Evolutionary conservation across 2,329 filamentous ascomycete species (phyloP).

Genomic region (Ustulina deusta): DNA sequence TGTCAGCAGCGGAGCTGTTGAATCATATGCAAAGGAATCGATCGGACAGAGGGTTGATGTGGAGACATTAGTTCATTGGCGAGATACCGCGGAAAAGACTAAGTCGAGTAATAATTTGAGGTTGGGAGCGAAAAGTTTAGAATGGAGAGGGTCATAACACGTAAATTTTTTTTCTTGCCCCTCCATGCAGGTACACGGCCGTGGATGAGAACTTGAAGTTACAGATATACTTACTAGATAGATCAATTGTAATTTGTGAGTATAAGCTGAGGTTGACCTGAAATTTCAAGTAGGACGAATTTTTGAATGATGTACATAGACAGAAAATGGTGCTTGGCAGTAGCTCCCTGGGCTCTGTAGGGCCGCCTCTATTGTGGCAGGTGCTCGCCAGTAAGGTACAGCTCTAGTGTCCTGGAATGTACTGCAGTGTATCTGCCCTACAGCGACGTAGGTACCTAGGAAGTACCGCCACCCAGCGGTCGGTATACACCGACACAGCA

Average conservation of each 20-base stretch:
- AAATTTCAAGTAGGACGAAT: constrained; percentile 5
- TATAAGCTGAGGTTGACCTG: background rate
- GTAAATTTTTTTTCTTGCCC: background rate
- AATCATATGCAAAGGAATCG: constrained; percentile 22
- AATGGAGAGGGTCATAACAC: background rate
- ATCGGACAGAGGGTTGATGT: constrained; percentile 12
- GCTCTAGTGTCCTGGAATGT: constrained; percentile 7
- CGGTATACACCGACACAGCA: constrained; percentile 31
- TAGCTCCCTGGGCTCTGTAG: constrained; percentile 2
- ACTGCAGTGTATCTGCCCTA: constrained; percentile 12
- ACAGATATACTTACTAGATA: background rate
- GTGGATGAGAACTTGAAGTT: background rate
- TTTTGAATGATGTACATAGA: constrained; percentile 19
- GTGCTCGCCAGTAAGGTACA: background rate
- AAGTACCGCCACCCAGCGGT: constrained; percentile 20
- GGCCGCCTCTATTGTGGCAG: constrained; percentile 13
- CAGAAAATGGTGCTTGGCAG: constrained; percentile 21
- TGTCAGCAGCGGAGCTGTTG: constrained; percentile 25
- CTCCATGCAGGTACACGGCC: background rate
- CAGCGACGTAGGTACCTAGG: constrained; percentile 17
- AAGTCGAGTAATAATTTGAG: constrained; percentile 3
- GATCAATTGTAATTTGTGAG: background rate
- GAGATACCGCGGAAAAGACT: background rate
- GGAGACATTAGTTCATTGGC: constrained; percentile 18
- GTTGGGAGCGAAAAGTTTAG: constrained; percentile 3